Base-by-base conservation (phyloP, 208 protist genomes). In the Tritrichomonas musculus region DNA sequence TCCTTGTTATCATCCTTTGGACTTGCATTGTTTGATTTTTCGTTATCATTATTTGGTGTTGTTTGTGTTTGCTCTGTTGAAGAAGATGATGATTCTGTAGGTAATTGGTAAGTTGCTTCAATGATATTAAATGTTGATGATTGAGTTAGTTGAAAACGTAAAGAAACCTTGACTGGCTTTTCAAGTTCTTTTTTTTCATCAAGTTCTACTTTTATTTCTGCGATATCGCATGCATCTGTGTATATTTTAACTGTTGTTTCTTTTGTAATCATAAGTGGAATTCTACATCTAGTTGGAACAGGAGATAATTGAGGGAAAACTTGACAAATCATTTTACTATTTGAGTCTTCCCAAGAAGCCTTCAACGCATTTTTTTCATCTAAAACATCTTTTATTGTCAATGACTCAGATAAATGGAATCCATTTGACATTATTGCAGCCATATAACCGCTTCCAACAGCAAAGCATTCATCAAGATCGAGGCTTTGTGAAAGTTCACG, bases 401-500 rank as follows among this genome's bases (percentile, higher is more conserved):
- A 5, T 33, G 44, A 27, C 57, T 27, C 47, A 57, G 41, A 39
- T 8, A 57, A 30, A n/a, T n/a, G n/a, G n/a, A n/a, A n/a, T n/a
- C n/a, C n/a, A n/a, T n/a, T n/a, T n/a, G n/a, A n/a, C n/a, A n/a
- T n/a, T 39, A 33, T 50, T 1, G 44, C 17, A 20, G 41, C 77
- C 53, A 57, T 60, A 60, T 88, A 88, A 39, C 77, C 47, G 39
- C 77, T 60, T 27, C 77, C 77, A 36, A 57, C n/a, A 1, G 77
- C 77, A 17, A 88, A 53, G 30, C 77, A 88, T 88, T 88, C 77
- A 88, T 88, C 77, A 0, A 88, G 30, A 57, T 88, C 57, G 5
- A 88, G 57, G 13, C n/a, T 60, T 57, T 53, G 41, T 13, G 47
- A 57, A 22, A 57, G 47, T 60, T 88, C 77, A 57, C 30, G 53